Base-by-base conservation (phyloP, 805 yeast genomes). In the Barnettozyma siamensis region DNA sequence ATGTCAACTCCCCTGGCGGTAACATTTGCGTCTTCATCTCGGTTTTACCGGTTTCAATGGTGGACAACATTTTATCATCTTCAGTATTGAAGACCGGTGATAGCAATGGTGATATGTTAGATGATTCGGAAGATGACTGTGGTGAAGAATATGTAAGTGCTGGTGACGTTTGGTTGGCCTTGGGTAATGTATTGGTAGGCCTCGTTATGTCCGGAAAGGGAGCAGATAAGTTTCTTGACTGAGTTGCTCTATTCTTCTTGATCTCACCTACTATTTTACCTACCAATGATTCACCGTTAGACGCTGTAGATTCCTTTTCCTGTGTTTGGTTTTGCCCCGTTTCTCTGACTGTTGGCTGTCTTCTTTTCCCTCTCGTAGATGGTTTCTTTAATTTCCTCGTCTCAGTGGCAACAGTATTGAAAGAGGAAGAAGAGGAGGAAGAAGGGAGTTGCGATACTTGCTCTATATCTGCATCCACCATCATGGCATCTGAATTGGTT, bases 361-460 rank as follows among this genome's bases (percentile, higher is more conserved):
- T 19, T 23, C 20, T 28, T 41, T 31, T 34, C 3, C 38, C 29
- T 33, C 54, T 44, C 21, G 54, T 43, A 24, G 53, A 45, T 2
- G 60, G 60, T 13, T 36, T 41, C 26, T 54, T 55, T 16, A 48
- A 46, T 33, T 44, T 54, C 19, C 46, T 44, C 1, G 32, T 16
- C 6, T 31, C 39, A 4, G 29, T 9, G 11, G 11, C n/a, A 26
- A 26, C n/a, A 9, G 12, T 13, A 11, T 11, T 26, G 11, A 13
- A 5, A 26, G 12, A 11, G 7, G 29, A 26, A 8, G 29, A 11
- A 11, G n/a, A 9, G n/a, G n/a, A n/a, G n/a, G n/a, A n/a, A n/a
- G n/a, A n/a, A n/a, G n/a, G n/a, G n/a, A n/a, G n/a, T n/a, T n/a
- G n/a, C n/a, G n/a, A n/a, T n/a, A n/a, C n/a, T n/a, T n/a, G n/a